Percentiles rank a stretch among this genome's conserved stretches.
These are phyloP conservation scores for Jaltomata sinuosa DNA, from an alignment of 257 asterid genomes.

Conservation along the genomic window DNA sequence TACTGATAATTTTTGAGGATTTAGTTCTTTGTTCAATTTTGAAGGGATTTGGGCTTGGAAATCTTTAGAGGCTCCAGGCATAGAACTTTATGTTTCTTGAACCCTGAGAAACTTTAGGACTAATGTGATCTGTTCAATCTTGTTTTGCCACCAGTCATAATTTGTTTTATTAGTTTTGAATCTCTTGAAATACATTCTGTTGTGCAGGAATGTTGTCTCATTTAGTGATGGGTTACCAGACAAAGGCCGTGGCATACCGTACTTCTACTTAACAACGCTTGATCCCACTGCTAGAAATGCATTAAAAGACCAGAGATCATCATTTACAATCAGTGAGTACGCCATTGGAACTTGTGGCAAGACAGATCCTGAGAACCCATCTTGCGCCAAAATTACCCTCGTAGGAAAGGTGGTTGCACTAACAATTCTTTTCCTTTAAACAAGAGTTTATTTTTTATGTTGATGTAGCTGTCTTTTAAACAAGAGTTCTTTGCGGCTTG, in stretches of 20 bases:
- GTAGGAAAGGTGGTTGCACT: slow-evolving; percentile 56
- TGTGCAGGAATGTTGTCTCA: slow-evolving; percentile 74
- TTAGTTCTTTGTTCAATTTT: background rate
- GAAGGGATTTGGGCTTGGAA: background rate
- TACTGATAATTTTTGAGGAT: background rate
- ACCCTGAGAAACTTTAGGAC: background rate
- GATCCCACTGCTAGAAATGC: slow-evolving; percentile 88
- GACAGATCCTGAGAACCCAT: slow-evolving; percentile 71
- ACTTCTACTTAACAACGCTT: slow-evolving; percentile 75
- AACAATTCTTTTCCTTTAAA: background rate
- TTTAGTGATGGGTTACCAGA: slow-evolving; percentile 78
- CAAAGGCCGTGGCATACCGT: slow-evolving; percentile 69
- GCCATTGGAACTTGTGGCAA: slow-evolving; percentile 66
- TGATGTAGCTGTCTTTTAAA: background rate
- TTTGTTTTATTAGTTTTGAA: background rate
- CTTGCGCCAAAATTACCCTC: slow-evolving; percentile 75
- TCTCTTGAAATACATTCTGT: background rate
- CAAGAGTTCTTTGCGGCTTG: background rate
- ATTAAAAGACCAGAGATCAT: slow-evolving; percentile 58
- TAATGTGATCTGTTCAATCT: background rate
- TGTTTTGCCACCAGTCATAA: background rate
- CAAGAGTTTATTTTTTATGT: background rate
- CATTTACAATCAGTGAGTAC: slow-evolving; percentile 71
- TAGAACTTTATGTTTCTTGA: background rate
- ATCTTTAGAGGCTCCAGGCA: background rate